phyloP scores from a whole-genome alignment of 495 filamentous ascomycete species.

The Neurospora hispaniola region DNA sequence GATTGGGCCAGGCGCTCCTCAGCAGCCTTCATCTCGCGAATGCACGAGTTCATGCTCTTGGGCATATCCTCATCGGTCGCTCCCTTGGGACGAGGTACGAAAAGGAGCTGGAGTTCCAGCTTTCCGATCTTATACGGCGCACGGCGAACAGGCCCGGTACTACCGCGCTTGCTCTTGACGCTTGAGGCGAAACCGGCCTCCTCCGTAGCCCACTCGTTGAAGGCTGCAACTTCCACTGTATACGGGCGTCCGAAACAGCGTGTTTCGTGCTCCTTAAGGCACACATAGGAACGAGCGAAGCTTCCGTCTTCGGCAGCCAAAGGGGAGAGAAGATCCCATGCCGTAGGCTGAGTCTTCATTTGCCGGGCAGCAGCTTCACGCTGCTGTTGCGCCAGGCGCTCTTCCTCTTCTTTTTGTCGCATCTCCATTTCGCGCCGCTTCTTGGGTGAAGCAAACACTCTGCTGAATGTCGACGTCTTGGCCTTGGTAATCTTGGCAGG shows the following conservation, averaged over 20 bases:
- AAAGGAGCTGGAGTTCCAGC: slow-evolving; percentile 83
- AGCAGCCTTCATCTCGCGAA: slow-evolving; percentile 83
- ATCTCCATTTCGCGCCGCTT: slow-evolving; percentile 89
- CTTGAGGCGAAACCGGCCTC: slow-evolving; percentile 56
- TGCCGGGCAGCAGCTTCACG: slow-evolving; percentile 55
- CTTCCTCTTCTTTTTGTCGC: slow-evolving; percentile 65
- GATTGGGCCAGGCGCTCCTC: slow-evolving; percentile 59
- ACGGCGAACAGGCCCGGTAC: slow-evolving; percentile 49
- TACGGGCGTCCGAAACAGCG: slow-evolving; percentile 78
- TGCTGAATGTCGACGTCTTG: slow-evolving; percentile 78
- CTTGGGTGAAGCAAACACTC: slow-evolving; percentile 86
- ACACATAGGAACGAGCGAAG: slow-evolving; percentile 86
- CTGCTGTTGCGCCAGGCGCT: slow-evolving; percentile 53
- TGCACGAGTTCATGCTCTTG: slow-evolving; percentile 93
- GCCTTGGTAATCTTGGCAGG: slow-evolving; percentile 48
- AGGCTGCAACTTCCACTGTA: slow-evolving; percentile 78
- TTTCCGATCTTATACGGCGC: slow-evolving; percentile 94
- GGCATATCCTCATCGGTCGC: slow-evolving; percentile 93
- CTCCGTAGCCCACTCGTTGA: slow-evolving; percentile 97
- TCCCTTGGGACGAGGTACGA: slow-evolving; percentile 84
- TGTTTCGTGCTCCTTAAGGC: slow-evolving; percentile 82
- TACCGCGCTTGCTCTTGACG: slow-evolving; percentile 80
- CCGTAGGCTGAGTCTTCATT: slow-evolving; percentile 43
- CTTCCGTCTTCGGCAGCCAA: slow-evolving; percentile 83
- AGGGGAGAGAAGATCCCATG: slow-evolving; percentile 80